These are phyloP conservation scores for Auricularia sp. DNA, from an alignment of 768 basidiomycete species.

Conservation along the genomic window DNA sequence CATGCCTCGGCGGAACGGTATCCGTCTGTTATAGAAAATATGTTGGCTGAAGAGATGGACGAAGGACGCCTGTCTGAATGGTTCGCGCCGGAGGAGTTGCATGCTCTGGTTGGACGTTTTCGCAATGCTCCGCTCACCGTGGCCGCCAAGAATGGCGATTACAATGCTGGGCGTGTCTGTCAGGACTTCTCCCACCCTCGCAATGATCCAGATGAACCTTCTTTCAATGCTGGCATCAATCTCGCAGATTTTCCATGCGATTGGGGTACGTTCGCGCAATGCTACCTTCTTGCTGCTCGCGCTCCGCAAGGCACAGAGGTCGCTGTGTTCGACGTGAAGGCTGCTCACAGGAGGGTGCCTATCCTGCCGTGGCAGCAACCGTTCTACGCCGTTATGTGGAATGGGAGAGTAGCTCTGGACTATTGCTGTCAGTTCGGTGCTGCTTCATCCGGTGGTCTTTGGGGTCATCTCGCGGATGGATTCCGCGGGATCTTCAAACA, in stretches of 20 bases:
- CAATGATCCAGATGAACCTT: slow-evolving; percentile 13
- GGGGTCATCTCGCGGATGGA: slow-evolving; percentile 23
- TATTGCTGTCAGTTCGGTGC: slow-evolving; percentile 22
- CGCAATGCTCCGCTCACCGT: slow-evolving; percentile 20
- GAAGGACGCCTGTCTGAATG: neutral
- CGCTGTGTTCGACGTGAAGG: slow-evolving; percentile 24
- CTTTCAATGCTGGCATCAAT: slow-evolving; percentile 23
- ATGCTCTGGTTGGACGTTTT: slow-evolving; percentile 21
- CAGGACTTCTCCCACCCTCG: slow-evolving; percentile 27
- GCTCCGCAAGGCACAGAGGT: slow-evolving; percentile 25
- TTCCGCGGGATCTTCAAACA: slow-evolving; percentile 19
- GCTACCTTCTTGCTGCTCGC: slow-evolving; percentile 16
- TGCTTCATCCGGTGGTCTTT: slow-evolving; percentile 20
- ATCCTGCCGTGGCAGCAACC: slow-evolving; percentile 19
- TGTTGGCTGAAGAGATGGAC: neutral
- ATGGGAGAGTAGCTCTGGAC: slow-evolving; percentile 23
- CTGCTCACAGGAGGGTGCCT: slow-evolving; percentile 20
- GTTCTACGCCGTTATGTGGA: slow-evolving; percentile 16
- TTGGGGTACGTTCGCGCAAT: slow-evolving; percentile 29
- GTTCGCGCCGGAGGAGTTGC: slow-evolving; percentile 11
- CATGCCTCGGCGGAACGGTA: neutral
- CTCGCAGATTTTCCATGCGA: slow-evolving; percentile 21
- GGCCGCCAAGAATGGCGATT: slow-evolving; percentile 10
- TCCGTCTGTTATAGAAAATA: neutral
- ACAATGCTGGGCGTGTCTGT: neutral